Percentiles rank a stretch among this genome's conserved stretches.
Evolutionary conservation across 2,329 filamentous ascomycete species (phyloP).

Genomic region (Curvularia sp.): DNA sequence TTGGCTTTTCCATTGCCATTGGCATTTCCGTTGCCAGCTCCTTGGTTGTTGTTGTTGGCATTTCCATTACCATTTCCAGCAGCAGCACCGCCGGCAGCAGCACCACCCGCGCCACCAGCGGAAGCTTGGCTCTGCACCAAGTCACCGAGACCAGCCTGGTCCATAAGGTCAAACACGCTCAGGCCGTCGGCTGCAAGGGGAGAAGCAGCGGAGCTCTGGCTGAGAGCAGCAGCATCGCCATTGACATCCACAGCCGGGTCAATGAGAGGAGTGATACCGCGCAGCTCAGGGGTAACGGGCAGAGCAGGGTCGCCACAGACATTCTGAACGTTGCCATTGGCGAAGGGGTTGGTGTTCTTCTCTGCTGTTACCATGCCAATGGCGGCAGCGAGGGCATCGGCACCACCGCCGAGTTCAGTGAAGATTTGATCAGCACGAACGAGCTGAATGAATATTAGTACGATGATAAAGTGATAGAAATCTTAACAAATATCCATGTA

Average conservation of each 20-base stretch:
- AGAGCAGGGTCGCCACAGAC: slow-evolving; percentile 70
- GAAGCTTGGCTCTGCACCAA: slow-evolving; percentile 59
- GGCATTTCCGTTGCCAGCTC: neutral
- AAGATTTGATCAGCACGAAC: slow-evolving; percentile 70
- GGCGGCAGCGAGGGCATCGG: slow-evolving; percentile 67
- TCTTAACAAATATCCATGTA: neutral
- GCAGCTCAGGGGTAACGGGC: slow-evolving; percentile 65
- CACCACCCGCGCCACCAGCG: slow-evolving; percentile 44
- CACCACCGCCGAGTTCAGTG: slow-evolving; percentile 64
- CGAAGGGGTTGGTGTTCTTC: slow-evolving; percentile 76
- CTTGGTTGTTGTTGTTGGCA: neutral
- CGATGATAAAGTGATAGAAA: neutral
- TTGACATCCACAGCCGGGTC: slow-evolving; percentile 68
- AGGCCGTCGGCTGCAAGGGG: slow-evolving; percentile 68
- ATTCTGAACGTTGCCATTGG: slow-evolving; percentile 61
- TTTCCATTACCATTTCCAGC: slow-evolving; percentile 1
- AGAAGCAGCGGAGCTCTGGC: slow-evolving; percentile 57
- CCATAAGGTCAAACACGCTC: slow-evolving; percentile 70
- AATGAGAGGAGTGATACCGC: slow-evolving; percentile 71
- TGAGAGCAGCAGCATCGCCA: slow-evolving; percentile 67
- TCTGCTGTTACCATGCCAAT: slow-evolving; percentile 70
- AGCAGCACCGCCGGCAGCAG: slow-evolving; percentile 25
- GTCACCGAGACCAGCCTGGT: slow-evolving; percentile 67
- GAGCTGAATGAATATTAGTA: slow-evolving; percentile 54
- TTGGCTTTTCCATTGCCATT: neutral